Evolutionary conservation across 108 stramenopile genomes (phyloP).

Genomic region (Skeletonema menzelii): DNA sequence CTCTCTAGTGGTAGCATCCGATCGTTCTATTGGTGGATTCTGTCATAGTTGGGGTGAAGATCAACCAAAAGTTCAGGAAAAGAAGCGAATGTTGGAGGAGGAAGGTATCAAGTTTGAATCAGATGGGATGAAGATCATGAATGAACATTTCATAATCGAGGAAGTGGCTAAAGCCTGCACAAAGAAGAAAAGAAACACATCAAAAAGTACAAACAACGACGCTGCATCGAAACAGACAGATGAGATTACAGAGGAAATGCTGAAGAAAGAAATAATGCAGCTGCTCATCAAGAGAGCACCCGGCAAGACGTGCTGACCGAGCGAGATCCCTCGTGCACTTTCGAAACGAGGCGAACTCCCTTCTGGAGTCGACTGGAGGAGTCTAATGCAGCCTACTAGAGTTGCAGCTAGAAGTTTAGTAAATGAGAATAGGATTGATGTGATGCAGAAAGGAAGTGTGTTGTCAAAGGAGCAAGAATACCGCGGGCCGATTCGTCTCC

Average conservation of each 20-base stretch:
- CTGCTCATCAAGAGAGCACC: slow-evolving; percentile 18
- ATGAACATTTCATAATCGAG: slow-evolving; percentile 14
- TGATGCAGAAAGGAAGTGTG: slow-evolving; percentile 30
- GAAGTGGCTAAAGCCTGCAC: background rate
- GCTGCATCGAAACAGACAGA: slow-evolving; percentile 4
- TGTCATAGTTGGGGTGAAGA: slow-evolving; percentile 36
- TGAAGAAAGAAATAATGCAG: slow-evolving; percentile 35
- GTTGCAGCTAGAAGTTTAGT: slow-evolving; percentile 32
- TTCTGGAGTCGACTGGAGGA: slow-evolving; percentile 32
- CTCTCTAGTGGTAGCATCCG: slow-evolving; percentile 43
- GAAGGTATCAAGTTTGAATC: slow-evolving; percentile 39
- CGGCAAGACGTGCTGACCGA: slow-evolving; percentile 52
- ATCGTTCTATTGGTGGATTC: slow-evolving; percentile 43
- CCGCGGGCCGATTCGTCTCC: slow-evolving; percentile 45
- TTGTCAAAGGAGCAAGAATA: slow-evolving; percentile 35
- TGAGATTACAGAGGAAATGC: slow-evolving; percentile 5
- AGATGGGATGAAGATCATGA: slow-evolving; percentile 24
- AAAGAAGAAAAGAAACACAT: background rate
- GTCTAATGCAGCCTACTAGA: slow-evolving; percentile 46
- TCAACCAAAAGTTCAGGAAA: slow-evolving; percentile 17
- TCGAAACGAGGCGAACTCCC: slow-evolving; percentile 29
- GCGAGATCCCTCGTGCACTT: slow-evolving; percentile 41
- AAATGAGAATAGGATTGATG: slow-evolving; percentile 29
- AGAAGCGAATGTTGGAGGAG: slow-evolving; percentile 35
- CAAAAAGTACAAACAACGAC: background rate